A percentile compares a stretch with the other conserved stretches of the same genome.
Evolutionary conservation across 805 yeast species (phyloP).

Genomic region (Wickerhamomyces ciferrii): DNA sequence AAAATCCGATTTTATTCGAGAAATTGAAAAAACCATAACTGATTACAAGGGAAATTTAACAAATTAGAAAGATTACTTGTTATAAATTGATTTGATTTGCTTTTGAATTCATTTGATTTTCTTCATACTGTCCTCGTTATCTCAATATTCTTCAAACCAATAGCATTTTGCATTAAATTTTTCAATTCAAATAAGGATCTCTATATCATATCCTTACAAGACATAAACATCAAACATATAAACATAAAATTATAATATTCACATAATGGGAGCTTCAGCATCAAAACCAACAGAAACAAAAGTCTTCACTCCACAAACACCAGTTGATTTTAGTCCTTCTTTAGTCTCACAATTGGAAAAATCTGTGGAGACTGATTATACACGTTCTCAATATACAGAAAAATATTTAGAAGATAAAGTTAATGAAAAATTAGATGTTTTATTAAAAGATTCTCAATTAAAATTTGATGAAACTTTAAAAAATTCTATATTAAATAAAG

Average conservation of each 20-base stretch:
- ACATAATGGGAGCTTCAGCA: slow-evolving; percentile 54
- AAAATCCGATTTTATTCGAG: not conserved
- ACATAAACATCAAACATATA: not conserved
- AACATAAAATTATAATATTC: not conserved
- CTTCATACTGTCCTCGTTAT: no score
- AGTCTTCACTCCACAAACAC: slow-evolving; percentile 61
- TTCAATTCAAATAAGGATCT: no score
- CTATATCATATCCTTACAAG: not conserved
- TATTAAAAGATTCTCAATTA: slow-evolving; percentile 47
- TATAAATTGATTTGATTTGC: no score
- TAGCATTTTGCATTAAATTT: no score
- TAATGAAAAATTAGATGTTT: slow-evolving; percentile 44
- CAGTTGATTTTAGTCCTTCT: slow-evolving; percentile 62
- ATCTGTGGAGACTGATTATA: slow-evolving; percentile 61
- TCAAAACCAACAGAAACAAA: slow-evolving; percentile 58
- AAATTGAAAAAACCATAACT: not conserved
- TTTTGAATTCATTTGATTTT: no score
- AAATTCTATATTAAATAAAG: slow-evolving; percentile 31
- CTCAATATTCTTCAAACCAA: not conserved
- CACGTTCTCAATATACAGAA: slow-evolving; percentile 66
- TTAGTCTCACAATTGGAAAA: slow-evolving; percentile 58
- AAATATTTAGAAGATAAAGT: slow-evolving; percentile 64
- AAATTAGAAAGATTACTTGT: no score
- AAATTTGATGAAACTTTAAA: slow-evolving; percentile 47
- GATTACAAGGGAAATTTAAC: not conserved